Percentiles rank a stretch among this genome's conserved stretches.
Evolutionary conservation across 1,284 basidiomycete genomes (phyloP).

Genomic region (Baeospora myosura): DNA sequence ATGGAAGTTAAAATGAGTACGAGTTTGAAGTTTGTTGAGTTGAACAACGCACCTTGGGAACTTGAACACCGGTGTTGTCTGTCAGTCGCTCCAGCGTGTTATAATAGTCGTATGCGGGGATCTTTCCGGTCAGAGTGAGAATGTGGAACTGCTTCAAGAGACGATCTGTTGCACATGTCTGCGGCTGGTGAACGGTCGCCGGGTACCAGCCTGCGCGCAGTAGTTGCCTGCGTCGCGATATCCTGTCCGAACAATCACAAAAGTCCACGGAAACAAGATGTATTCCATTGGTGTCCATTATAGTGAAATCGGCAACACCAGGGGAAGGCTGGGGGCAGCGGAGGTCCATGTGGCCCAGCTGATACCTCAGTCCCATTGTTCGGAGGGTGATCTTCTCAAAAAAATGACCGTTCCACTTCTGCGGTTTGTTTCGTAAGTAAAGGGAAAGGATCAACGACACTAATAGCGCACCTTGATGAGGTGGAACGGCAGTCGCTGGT

Average conservation of each 20-base stretch:
- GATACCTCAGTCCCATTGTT: background rate
- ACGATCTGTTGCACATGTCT: constrained; percentile 2
- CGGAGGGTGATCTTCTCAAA: background rate
- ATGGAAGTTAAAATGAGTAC: background rate
- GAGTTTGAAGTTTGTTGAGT: background rate
- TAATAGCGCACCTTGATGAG: background rate
- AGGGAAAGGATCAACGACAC: background rate
- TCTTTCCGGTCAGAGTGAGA: constrained; percentile 20
- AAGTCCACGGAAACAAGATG: constrained; percentile 2
- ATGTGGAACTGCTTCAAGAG: constrained; percentile 16
- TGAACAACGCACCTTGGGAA: constrained; percentile 3
- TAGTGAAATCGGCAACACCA: constrained; percentile 1
- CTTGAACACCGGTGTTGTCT: constrained; percentile 18
- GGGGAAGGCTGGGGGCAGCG: background rate
- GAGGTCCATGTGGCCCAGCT: constrained; percentile 5
- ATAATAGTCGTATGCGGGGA: constrained; percentile 20
- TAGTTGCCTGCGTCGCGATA: background rate
- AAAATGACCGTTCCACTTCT: constrained; percentile 3
- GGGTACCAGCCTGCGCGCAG: constrained; percentile 1
- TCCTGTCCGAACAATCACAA: background rate
- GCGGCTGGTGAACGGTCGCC: background rate
- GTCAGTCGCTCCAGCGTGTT: constrained; percentile 15
- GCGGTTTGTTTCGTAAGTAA: constrained; percentile 1
- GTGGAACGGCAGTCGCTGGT: background rate
- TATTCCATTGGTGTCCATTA: constrained; percentile 6